Evolutionary conservation across 2,329 filamentous ascomycete species (phyloP).

Genomic region (Beauveria medogensis): DNA sequence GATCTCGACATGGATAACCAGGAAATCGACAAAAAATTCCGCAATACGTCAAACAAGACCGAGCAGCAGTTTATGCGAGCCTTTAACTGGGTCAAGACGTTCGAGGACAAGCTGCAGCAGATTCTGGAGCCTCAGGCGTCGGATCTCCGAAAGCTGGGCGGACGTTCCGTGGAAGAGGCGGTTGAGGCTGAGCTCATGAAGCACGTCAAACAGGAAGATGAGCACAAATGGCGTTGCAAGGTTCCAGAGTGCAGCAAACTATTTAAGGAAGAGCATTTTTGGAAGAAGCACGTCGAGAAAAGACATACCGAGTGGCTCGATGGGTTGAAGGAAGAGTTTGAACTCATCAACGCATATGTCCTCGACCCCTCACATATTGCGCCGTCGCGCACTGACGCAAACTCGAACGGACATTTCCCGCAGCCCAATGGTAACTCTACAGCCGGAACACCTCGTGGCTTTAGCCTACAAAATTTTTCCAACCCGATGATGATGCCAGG

Average conservation of each 20-base stretch:
- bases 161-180: slow-evolving; percentile 77
- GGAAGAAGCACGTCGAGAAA: slow-evolving; percentile 97
- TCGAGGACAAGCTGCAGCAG: slow-evolving; percentile 92
- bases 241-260: slow-evolving; percentile 93
- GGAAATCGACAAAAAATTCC: slow-evolving; percentile 63
- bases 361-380: slow-evolving; percentile 92
- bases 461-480: slow-evolving; percentile 72
- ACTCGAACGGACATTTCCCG: slow-evolving; percentile 92
- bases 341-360: slow-evolving; percentile 89
- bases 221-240: slow-evolving; percentile 93
- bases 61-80: slow-evolving; percentile 90
- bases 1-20: slow-evolving; percentile 42
- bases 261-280: slow-evolving; percentile 96
- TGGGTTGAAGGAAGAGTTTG: slow-evolving; percentile 73
- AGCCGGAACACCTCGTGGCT: slow-evolving; percentile 81
- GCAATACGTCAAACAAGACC: slow-evolving; percentile 62
- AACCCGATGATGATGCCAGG: slow-evolving; percentile 53
- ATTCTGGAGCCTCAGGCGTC: slow-evolving; percentile 84
- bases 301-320: slow-evolving; percentile 85
- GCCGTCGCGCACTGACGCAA: slow-evolving; percentile 85
- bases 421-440: slow-evolving; percentile 66
- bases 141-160: slow-evolving; percentile 84
- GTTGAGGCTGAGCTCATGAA: slow-evolving; percentile 79
- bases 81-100: slow-evolving; percentile 98
- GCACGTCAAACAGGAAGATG: slow-evolving; percentile 93